Evolutionary conservation across 805 yeast genomes (phyloP), one percentile per base, ranked within the genome.

Genomic region (Cyberlindnera xylosilytica): DNA sequence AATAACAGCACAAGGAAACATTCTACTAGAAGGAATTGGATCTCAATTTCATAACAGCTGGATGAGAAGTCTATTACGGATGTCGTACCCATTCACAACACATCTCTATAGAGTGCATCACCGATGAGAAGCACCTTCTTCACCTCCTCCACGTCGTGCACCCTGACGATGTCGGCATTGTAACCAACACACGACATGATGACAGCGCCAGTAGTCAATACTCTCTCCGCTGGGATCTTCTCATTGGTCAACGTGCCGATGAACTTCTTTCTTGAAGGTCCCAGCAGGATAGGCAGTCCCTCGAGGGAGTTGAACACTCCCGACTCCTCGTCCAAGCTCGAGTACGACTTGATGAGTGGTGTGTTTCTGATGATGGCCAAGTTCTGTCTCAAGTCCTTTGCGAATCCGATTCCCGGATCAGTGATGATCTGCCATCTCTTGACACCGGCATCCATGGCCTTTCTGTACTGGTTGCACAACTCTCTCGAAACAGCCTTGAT

Each of bases 401-500:
- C 97, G 64, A 93, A 93, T 2, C 99, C 99, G 32, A 93, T 65
- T 2, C 99, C 99, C 1, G 99, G 99, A 60, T 93, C 99, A 4
- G 89, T 56, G 15, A 93, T 79, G 3, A 93, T 68, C 63, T 93
- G 98, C 96, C 97, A 93, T 62, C 91, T 79, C 45, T 73, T 70
- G 1, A 91, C 78, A 4, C 96, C 96, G 0, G 61, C 65, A 1
- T 52, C 54, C 34, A 76, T 64, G 11, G 96, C 95, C 41, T 66
- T 70, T 0, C 61, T 51, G 22, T 88, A 70, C 42, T 78, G 76
- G 3, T 52, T 50, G 8, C 79, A 66, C 39, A 91, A 64, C 60
- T 93, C 99, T 36, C 76, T 62, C 6, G 83, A 75, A 5, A 88
- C 72, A 2, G 77, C 81, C 34, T 75, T 71, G 29, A 82, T 62